Conservation (phyloP, 805 yeast species). For the Metschnikowia bowlesiae region DNA sequence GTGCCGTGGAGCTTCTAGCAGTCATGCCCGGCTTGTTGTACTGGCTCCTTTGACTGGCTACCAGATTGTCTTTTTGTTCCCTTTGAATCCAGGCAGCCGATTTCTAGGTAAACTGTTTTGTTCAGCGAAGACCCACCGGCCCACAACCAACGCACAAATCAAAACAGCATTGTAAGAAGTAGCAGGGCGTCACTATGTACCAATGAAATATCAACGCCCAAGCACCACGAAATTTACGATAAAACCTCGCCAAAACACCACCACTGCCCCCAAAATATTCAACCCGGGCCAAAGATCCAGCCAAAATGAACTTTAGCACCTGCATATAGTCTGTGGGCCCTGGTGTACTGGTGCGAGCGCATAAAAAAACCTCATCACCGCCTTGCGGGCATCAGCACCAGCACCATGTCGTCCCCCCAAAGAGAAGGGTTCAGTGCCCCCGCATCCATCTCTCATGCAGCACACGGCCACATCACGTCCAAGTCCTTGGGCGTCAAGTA, state of each 20-base stretch:
- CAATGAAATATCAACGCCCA: too few relatives aligned
- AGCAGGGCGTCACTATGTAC: too few relatives aligned
- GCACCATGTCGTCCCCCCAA: constrained; percentile 43
- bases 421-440: constrained; percentile 91
- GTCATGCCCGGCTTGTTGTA: background rate
- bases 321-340: background rate
- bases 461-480: constrained; percentile 70
- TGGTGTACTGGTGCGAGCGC: background rate
- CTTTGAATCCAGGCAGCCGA: too few relatives aligned
- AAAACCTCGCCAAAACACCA: too few relatives aligned
- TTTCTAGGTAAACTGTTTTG: too few relatives aligned
- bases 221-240: too few relatives aligned
- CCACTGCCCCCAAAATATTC: too few relatives aligned
- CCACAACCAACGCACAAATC: too few relatives aligned
- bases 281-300: too few relatives aligned
- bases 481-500: constrained; percentile 81
- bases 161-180: too few relatives aligned
- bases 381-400: background rate
- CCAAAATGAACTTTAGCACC: background rate
- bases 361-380: constrained; percentile 1
- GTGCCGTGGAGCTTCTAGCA: background rate
- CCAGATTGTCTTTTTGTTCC: too few relatives aligned
- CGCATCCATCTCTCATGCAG: constrained; percentile 64
- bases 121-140: too few relatives aligned
- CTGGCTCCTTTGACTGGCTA: background rate